Conservation (phyloP, 495 filamentous ascomycete species). For the Sporormia fimetaria region DNA sequence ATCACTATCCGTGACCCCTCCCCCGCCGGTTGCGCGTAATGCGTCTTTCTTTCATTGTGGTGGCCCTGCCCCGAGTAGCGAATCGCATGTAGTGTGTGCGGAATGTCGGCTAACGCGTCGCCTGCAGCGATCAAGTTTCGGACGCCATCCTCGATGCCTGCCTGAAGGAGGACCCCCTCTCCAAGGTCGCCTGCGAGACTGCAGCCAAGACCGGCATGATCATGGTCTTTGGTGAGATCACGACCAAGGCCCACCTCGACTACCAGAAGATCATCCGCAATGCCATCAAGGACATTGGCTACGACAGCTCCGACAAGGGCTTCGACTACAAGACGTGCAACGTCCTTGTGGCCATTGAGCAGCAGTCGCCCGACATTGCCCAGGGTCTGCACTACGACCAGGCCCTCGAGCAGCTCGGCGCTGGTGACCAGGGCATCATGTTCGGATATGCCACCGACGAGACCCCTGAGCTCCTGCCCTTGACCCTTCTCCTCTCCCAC, state of each 20-base stretch:
- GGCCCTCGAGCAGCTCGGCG: constrained; percentile 92
- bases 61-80: not conserved
- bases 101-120: constrained; percentile 5
- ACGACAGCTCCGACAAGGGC: constrained; percentile 91
- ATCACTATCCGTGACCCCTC: not conserved
- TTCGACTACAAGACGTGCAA: constrained; percentile 99
- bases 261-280: constrained; percentile 96
- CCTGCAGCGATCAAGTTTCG: constrained; percentile 77
- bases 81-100: not conserved
- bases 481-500: constrained; percentile 88
- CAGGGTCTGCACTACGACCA: constrained; percentile 96
- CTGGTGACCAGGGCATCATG: constrained; percentile 99
- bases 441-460: constrained; percentile 99
- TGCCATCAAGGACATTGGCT: constrained; percentile 96
- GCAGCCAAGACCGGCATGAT: constrained; percentile 99
- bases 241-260: constrained; percentile 86
- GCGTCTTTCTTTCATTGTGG: not conserved
- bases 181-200: constrained; percentile 98
- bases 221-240: constrained; percentile 99
- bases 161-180: constrained; percentile 82
- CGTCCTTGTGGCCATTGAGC: constrained; percentile 95
- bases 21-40: not conserved
- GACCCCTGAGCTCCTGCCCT: constrained; percentile 90
- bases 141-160: constrained; percentile 98
- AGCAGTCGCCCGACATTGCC: constrained; percentile 97